phyloP scores from a whole-genome alignment of 2,329 filamentous ascomycete genomes.

The Sarocladiaceae sp. region DNA sequence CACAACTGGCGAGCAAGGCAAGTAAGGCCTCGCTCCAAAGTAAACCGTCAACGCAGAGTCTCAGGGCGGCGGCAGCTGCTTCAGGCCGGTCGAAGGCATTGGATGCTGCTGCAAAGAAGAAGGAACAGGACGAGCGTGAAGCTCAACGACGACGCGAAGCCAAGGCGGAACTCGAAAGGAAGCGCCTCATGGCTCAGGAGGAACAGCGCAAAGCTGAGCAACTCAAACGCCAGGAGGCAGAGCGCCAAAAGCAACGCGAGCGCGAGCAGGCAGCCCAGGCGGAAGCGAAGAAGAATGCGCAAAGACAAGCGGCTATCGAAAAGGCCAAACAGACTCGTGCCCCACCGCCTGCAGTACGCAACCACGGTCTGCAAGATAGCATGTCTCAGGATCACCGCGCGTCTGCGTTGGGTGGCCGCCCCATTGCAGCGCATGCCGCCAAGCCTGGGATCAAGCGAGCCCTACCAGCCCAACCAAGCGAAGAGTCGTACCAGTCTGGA shows the following conservation, averaged over 20 bases:
- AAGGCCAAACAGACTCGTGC: slow-evolving; percentile 59
- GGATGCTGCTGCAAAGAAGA: slow-evolving; percentile 71
- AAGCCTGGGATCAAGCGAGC: slow-evolving; percentile 68
- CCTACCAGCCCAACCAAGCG: slow-evolving; percentile 59
- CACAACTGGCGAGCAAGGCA: slow-evolving; percentile 53
- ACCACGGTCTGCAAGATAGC: slow-evolving; percentile 44
- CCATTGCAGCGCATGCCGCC: slow-evolving; percentile 51
- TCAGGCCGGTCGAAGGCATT: slow-evolving; percentile 63
- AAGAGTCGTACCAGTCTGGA: slow-evolving; percentile 39
- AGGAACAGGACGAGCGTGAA: slow-evolving; percentile 77
- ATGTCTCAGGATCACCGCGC: too few species aligned
- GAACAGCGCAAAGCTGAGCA: slow-evolving; percentile 57
- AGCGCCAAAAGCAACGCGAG: slow-evolving; percentile 55
- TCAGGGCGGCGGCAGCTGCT: slow-evolving; percentile 53
- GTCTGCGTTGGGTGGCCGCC: too few species aligned
- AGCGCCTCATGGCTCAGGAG: slow-evolving; percentile 60
- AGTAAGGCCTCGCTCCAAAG: slow-evolving; percentile 61
- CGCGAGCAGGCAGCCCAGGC: slow-evolving; percentile 51
- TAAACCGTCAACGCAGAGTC: slow-evolving; percentile 48
- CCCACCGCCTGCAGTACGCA: slow-evolving; percentile 52
- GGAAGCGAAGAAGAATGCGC: slow-evolving; percentile 60
- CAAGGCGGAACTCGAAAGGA: slow-evolving; percentile 75
- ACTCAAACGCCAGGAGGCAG: slow-evolving; percentile 53
- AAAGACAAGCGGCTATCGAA: slow-evolving; percentile 57
- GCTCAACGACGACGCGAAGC: slow-evolving; percentile 72